A percentile compares a stretch with the other conserved stretches of the same genome.
Conservation (phyloP, 1,139 yeast species). For the Groenewaldozyma auringiensis region DNA sequence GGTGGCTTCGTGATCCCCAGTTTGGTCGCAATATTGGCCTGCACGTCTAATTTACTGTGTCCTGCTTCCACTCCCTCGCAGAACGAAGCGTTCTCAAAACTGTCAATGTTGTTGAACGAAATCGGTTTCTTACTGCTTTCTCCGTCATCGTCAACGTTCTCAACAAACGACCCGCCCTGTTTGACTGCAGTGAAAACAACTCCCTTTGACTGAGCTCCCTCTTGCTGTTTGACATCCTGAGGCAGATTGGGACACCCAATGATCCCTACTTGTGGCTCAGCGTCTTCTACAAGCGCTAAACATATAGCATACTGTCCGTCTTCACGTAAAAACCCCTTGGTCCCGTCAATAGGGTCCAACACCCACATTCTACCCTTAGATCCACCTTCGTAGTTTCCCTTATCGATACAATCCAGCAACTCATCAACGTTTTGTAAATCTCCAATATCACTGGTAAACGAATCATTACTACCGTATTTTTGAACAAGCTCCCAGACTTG, state of each 20-base stretch:
- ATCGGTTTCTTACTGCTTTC: slow-evolving; percentile 16
- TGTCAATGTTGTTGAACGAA: slow-evolving; percentile 25
- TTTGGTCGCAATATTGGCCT: slow-evolving; percentile 57
- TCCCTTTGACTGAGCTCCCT: slow-evolving; percentile 34
- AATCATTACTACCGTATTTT: slow-evolving; percentile 22
- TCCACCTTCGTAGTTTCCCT: slow-evolving; percentile 76
- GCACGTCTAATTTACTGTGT: slow-evolving; percentile 90
- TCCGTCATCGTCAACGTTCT: slow-evolving; percentile 7
- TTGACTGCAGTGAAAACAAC: slow-evolving; percentile 71
- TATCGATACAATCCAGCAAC: slow-evolving; percentile 62
- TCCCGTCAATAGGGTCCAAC: slow-evolving; percentile 95
- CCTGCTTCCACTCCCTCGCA: slow-evolving; percentile 97
- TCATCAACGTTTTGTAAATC: slow-evolving; percentile 40
- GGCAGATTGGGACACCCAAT: slow-evolving; percentile 94
- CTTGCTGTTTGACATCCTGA: slow-evolving; percentile 15
- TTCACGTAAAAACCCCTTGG: slow-evolving; percentile 91
- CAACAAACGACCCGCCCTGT: slow-evolving; percentile 44
- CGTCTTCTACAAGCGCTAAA: slow-evolving; percentile 78
- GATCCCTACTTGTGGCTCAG: slow-evolving; percentile 78
- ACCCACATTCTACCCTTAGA: slow-evolving; percentile 86
- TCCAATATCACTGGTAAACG: slow-evolving; percentile 25
- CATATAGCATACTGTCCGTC: slow-evolving; percentile 92
- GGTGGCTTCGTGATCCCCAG: slow-evolving; percentile 55
- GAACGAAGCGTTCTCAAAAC: slow-evolving; percentile 49
- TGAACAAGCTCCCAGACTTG: slow-evolving; percentile 31